Conservation (phyloP, 148 eudicot genomes). For the Rhododendron mucronatum region DNA sequence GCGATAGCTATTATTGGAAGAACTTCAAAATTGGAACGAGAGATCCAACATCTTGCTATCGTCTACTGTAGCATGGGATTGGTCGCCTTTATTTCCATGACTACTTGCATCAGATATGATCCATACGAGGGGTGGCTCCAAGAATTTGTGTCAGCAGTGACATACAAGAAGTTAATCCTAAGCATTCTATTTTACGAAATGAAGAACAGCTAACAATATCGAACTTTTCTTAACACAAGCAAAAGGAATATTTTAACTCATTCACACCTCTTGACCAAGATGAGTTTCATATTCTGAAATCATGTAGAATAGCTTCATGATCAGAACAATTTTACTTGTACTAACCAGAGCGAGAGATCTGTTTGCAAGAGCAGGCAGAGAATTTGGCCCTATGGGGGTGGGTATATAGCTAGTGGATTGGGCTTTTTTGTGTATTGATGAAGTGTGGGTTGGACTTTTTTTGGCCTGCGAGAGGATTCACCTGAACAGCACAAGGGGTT, state of each 20-base stretch:
- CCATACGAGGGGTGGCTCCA: not conserved
- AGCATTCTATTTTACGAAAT: not conserved
- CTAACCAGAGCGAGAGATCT: not conserved
- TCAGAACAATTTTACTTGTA: not conserved
- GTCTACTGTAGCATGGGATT: not conserved
- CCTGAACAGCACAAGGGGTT: not conserved
- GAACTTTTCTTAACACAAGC: not conserved
- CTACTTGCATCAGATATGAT: not conserved
- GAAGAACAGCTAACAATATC: not conserved
- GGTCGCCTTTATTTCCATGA: not conserved
- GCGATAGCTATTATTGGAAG: slow-evolving; percentile 57
- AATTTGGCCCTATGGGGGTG: not conserved
- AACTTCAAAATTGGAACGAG: slow-evolving; percentile 78
- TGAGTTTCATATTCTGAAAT: not conserved
- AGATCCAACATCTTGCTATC: slow-evolving; percentile 72
- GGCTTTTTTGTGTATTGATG: not conserved
- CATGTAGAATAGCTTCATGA: not conserved
- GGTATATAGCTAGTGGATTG: not conserved
- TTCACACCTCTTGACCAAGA: not conserved
- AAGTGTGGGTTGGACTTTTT: not conserved
- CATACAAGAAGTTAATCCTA: not conserved
- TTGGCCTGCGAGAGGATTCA: not conserved
- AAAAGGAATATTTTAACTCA: not conserved
- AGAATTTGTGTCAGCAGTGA: not conserved
- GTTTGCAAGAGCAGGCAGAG: not conserved